A percentile compares a stretch with the other conserved stretches of the same genome.
Conservation (phyloP, 345 rosid genomes). For the Balakata baccata region DNA sequence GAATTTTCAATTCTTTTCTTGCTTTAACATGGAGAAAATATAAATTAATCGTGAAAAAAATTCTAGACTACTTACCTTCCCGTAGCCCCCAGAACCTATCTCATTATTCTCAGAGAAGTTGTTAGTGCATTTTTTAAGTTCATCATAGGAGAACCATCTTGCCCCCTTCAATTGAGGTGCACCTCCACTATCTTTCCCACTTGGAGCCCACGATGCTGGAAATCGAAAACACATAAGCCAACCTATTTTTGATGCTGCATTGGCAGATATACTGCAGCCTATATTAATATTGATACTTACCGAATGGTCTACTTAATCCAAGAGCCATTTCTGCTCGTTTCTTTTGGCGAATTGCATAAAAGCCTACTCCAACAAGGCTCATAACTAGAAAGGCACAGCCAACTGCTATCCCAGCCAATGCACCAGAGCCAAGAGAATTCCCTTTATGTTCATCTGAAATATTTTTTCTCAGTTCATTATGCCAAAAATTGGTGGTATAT, state of each 20-base stretch:
- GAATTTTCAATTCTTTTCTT: not conserved
- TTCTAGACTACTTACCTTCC: constrained; percentile 51
- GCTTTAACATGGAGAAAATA: not conserved
- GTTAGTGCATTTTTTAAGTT: constrained; percentile 73
- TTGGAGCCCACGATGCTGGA: constrained; percentile 85
- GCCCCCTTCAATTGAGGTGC: constrained; percentile 96
- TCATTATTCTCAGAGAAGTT: constrained; percentile 69
- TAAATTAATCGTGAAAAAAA: not conserved
- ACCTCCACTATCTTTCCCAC: constrained; percentile 79
- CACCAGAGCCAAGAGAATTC: constrained; percentile 41
- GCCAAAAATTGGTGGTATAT: not conserved
- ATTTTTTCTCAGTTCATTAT: constrained; percentile 5
- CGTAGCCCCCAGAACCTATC: constrained; percentile 93
- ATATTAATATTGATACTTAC: constrained; percentile 35
- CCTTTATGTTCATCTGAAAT: constrained; percentile 47
- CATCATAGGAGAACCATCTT: constrained; percentile 89
- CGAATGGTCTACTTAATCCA: constrained; percentile 77
- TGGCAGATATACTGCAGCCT: not conserved
- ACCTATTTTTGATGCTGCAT: not conserved
- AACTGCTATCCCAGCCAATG: constrained; percentile 44
- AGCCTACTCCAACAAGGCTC: constrained; percentile 60
- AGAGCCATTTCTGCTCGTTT: constrained; percentile 94
- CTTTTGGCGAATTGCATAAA: constrained; percentile 84
- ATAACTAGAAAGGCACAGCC: constrained; percentile 52
- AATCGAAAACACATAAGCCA: constrained; percentile 5